Conservation (phyloP, 495 filamentous ascomycete genomes). For the Tuber indicum region DNA sequence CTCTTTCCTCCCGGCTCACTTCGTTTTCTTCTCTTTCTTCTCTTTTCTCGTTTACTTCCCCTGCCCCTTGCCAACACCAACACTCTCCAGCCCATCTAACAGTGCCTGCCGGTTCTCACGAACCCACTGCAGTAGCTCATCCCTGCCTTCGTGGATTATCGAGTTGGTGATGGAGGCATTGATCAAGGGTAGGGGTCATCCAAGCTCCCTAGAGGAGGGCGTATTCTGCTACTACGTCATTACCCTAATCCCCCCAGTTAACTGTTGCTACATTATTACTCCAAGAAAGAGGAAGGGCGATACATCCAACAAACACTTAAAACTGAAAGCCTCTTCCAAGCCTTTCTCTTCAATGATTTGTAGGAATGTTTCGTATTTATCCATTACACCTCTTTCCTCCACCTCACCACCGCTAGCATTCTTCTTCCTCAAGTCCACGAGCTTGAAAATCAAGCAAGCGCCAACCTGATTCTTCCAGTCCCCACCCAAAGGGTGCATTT, state of each 20-base stretch:
- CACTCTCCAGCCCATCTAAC: constrained; percentile 2
- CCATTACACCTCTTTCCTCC: background rate
- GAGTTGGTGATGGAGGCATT: constrained; percentile 78
- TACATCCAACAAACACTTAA: constrained; percentile 27
- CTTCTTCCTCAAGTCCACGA: constrained; percentile 46
- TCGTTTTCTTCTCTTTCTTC: background rate
- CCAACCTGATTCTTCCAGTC: constrained; percentile 67
- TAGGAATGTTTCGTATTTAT: constrained; percentile 48
- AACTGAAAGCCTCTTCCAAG: constrained; percentile 45
- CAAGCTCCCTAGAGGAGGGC: constrained; percentile 62
- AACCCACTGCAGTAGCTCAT: constrained; percentile 54
- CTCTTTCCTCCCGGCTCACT: background rate
- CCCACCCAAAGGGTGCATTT: constrained; percentile 67
- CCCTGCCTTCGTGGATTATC: constrained; percentile 66
- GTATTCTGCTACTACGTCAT: constrained; percentile 56
- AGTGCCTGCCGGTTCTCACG: constrained; percentile 50
- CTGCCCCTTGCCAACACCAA: background rate
- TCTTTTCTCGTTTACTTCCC: background rate
- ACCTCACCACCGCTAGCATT: constrained; percentile 5
- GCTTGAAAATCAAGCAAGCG: constrained; percentile 66
- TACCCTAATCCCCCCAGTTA: constrained; percentile 52
- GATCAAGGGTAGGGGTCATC: constrained; percentile 65
- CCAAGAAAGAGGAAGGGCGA: background rate
- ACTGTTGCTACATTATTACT: background rate
- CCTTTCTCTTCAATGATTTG: constrained; percentile 45